Conservation (phyloP, 352 stramenopile species). For the Phytophthora fragariae region DNA sequence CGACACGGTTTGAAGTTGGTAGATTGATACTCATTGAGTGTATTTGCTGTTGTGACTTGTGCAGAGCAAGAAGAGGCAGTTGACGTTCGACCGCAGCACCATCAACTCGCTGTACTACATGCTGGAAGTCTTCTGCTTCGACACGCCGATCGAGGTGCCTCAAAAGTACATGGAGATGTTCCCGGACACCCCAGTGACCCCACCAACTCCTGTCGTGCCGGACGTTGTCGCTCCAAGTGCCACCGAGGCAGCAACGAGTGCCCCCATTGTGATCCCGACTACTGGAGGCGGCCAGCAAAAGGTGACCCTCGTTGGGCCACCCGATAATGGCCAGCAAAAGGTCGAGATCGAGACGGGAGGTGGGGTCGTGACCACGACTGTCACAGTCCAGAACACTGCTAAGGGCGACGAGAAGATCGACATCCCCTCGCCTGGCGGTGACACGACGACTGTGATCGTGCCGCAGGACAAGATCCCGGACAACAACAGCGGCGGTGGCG, state of each 20-base stretch:
- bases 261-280: conserved; percentile 13
- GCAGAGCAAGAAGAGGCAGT: conserved; percentile 41
- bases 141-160: conserved; percentile 38
- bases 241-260: conserved; percentile 1
- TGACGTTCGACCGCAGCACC: conserved; percentile 38
- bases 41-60: conserved; percentile 4
- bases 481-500: background rate
- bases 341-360: conserved; percentile 11
- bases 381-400: conserved; percentile 1
- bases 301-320: conserved; percentile 9
- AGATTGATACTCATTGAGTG: background rate
- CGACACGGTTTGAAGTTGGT: background rate
- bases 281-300: conserved; percentile 10
- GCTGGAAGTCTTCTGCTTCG: conserved; percentile 50
- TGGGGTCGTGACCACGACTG: conserved; percentile 8
- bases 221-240: background rate
- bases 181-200: conserved; percentile 9
- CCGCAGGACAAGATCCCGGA: conserved; percentile 6
- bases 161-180: conserved; percentile 46
- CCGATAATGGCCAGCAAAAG: conserved; percentile 3
- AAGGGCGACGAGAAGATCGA: conserved; percentile 14
- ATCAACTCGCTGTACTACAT: conserved; percentile 47
- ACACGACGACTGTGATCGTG: conserved; percentile 13
- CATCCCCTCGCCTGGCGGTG: conserved; percentile 17
- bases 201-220: conserved; percentile 5